A percentile compares a stretch with the other conserved stretches of the same genome.
phyloP scores from a whole-genome alignment of 2,329 filamentous ascomycete species.

The Pseudocercospora fuligena region DNA sequence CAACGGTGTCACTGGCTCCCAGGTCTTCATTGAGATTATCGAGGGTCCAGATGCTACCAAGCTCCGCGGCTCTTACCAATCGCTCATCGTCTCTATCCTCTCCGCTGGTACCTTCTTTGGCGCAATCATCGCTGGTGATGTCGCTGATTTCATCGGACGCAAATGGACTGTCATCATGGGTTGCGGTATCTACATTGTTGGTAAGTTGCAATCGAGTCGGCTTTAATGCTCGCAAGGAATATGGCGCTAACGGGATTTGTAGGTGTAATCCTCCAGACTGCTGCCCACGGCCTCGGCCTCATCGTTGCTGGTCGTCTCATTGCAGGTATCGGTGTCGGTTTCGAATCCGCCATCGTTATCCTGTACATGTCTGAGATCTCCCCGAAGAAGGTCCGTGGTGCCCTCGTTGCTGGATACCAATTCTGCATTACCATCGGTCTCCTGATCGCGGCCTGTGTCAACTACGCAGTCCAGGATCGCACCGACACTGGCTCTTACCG shows the following conservation, averaged over 20 bases:
- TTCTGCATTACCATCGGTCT: constrained; percentile 79
- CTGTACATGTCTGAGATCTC: constrained; percentile 85
- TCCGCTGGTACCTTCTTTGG: constrained; percentile 75
- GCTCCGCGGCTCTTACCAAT: constrained; percentile 48
- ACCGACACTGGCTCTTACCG: constrained; percentile 72
- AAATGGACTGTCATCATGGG: constrained; percentile 73
- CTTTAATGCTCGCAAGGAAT: not conserved
- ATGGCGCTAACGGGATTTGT: constrained; percentile 1
- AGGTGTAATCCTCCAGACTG: constrained; percentile 67
- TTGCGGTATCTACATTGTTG: constrained; percentile 70
- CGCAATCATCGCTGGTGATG: constrained; percentile 75
- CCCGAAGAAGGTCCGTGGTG: constrained; percentile 65
- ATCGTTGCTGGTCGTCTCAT: constrained; percentile 76
- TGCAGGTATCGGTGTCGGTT: constrained; percentile 78
- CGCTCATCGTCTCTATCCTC: constrained; percentile 75
- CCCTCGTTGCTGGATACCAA: constrained; percentile 81
- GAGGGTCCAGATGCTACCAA: constrained; percentile 46
- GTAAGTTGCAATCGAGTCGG: constrained; percentile 27
- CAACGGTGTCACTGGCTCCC: constrained; percentile 53
- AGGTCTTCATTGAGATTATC: constrained; percentile 59
- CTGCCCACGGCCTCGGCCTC: constrained; percentile 60
- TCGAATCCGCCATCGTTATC: constrained; percentile 79
- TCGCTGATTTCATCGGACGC: constrained; percentile 76
- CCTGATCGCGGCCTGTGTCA: constrained; percentile 70
- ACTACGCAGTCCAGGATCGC: constrained; percentile 70